phyloP scores from a whole-genome alignment of 441 rosid genomes.

The Pelargonium australe region DNA sequence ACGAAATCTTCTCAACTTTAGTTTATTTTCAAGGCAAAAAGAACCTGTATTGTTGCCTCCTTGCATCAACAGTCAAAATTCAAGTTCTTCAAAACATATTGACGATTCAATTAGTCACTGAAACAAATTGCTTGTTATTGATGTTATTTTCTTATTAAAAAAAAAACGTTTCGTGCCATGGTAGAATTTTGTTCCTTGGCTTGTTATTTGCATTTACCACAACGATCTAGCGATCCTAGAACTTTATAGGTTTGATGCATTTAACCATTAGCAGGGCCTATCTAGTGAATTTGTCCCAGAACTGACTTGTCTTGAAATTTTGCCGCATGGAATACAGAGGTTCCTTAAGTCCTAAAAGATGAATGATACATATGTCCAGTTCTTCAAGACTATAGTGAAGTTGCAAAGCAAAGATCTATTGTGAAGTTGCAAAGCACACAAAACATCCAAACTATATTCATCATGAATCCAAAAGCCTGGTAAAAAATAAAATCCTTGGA shows the following conservation, averaged over 20 bases:
- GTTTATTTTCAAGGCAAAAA: neutral
- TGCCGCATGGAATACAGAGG: too few relatives aligned
- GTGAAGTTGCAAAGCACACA: neutral
- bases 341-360: too few relatives aligned
- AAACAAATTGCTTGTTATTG: neutral
- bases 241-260: too few relatives aligned
- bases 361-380: too few relatives aligned
- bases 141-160: neutral
- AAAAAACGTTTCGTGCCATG: neutral
- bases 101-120: neutral
- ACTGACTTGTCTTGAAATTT: too few relatives aligned
- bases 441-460: neutral
- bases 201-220: too few relatives aligned
- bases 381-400: too few relatives aligned
- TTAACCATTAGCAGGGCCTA: too few relatives aligned
- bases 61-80: slow-evolving; percentile 18
- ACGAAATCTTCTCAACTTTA: slow-evolving; percentile 14
- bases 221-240: too few relatives aligned
- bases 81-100: slow-evolving; percentile 18
- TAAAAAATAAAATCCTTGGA: slow-evolving; percentile 6
- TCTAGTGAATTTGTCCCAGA: too few relatives aligned
- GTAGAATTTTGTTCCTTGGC: neutral
- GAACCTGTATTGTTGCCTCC: neutral
- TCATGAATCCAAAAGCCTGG: too few relatives aligned
- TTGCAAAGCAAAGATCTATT: neutral